phyloP scores from a whole-genome alignment of 176 grass and related monocot genomes.

The Paspalum notatum region DNA sequence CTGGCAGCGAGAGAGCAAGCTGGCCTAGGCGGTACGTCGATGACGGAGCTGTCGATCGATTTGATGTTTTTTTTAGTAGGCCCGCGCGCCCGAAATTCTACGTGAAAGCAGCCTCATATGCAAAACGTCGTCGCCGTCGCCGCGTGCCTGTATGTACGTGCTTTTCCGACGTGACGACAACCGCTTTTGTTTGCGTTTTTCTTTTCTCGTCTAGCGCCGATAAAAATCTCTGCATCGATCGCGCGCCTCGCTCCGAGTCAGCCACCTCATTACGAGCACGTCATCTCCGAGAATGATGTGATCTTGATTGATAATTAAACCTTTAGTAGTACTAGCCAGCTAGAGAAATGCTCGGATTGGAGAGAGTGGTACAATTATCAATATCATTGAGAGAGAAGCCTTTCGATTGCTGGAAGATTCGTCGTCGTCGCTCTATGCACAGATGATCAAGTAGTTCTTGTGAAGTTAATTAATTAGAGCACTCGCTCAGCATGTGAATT shows the following conservation, averaged over 20 bases:
- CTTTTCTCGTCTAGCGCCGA: no score
- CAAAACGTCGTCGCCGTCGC: background rate
- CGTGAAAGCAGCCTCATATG: conserved; percentile 27
- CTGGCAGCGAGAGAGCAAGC: no score
- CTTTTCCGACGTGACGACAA: background rate
- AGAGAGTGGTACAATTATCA: background rate
- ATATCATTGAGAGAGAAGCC: no score
- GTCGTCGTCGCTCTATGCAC: background rate
- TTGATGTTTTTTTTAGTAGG: background rate
- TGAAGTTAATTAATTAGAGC: background rate
- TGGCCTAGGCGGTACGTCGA: background rate
- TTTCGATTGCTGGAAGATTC: background rate
- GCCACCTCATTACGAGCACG: conserved; percentile 13
- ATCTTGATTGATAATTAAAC: conserved; percentile 2
- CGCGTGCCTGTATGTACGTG: background rate
- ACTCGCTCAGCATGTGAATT: background rate
- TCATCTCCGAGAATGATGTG: background rate
- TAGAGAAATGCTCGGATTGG: background rate
- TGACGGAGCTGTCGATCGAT: background rate
- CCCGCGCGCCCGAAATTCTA: conserved; percentile 20
- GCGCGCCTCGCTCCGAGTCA: conserved; percentile 14
- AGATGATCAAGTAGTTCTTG: background rate
- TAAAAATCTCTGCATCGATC: background rate
- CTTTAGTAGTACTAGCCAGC: background rate
- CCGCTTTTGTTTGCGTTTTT: background rate